Conservation (phyloP, 306 rosid species). For the Quercus gilva region DNA sequence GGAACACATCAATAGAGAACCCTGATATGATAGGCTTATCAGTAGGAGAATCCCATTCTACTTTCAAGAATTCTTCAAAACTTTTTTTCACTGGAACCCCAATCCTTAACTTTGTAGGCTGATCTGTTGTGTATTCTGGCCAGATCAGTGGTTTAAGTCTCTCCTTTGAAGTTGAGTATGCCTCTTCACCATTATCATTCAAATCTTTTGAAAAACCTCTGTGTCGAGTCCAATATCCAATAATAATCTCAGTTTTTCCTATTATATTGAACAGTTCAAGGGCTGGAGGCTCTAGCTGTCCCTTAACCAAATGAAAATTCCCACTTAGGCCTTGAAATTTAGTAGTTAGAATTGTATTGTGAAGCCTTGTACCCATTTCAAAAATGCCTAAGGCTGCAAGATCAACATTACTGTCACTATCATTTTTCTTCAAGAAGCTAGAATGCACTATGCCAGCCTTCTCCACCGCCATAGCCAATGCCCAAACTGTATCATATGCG, state of each 20-base stretch:
- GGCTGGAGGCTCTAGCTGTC: conserved; percentile 21
- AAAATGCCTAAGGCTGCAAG: neutral
- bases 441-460: neutral
- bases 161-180: neutral
- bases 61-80: conserved; percentile 15
- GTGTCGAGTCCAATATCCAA: conserved; percentile 28
- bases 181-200: neutral
- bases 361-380: conserved; percentile 5
- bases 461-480: conserved; percentile 24
- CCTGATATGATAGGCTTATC: conserved; percentile 20
- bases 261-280: conserved; percentile 31
- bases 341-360: neutral
- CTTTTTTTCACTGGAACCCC: conserved; percentile 24
- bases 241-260: conserved; percentile 14
- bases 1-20: conserved; percentile 23
- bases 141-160: conserved; percentile 24
- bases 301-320: conserved; percentile 12
- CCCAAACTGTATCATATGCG: conserved; percentile 41
- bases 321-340: conserved; percentile 26
- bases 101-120: conserved; percentile 28
- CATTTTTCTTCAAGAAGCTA: neutral
- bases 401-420: neutral
- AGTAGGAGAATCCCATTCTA: conserved; percentile 7
- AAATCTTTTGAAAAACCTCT: neutral
- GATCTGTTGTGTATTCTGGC: conserved; percentile 30